Conservation (phyloP, 495 filamentous ascomycete genomes). For the Pyrenopolyporus hunteri region DNA sequence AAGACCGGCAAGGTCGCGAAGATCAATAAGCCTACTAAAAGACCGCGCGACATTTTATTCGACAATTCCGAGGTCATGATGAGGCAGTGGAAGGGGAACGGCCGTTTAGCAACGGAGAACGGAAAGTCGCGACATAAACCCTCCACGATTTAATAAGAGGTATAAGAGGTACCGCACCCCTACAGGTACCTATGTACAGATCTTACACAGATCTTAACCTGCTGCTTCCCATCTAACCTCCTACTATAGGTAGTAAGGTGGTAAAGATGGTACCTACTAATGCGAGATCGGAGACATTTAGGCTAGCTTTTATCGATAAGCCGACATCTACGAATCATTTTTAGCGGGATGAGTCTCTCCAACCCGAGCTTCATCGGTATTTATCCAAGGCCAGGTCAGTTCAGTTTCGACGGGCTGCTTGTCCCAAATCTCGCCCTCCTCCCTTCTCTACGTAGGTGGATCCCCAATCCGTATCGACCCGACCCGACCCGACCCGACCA, state of each 20-base stretch:
- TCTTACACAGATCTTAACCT: too few relatives aligned
- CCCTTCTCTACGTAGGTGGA: too few relatives aligned
- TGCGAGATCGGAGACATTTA: conserved; percentile 28
- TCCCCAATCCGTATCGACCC: background rate
- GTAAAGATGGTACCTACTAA: background rate
- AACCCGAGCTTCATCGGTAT: background rate
- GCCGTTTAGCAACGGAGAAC: too few relatives aligned
- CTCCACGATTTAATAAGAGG: too few relatives aligned
- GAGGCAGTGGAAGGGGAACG: too few relatives aligned
- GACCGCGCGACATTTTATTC: too few relatives aligned
- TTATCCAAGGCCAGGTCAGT: background rate
- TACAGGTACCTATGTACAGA: too few relatives aligned
- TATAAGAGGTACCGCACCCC: too few relatives aligned
- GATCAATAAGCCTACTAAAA: too few relatives aligned
- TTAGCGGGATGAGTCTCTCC: conserved; percentile 2
- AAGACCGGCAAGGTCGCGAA: background rate
- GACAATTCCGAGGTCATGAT: background rate
- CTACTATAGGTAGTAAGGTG: too few relatives aligned
- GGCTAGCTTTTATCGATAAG: conserved; percentile 25
- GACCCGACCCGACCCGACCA: background rate
- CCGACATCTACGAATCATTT: background rate
- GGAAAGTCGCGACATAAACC: too few relatives aligned
- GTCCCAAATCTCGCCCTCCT: background rate
- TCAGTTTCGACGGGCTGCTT: background rate
- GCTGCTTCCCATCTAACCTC: background rate